Percentiles rank a stretch among this genome's conserved stretches.
Conservation (phyloP, 1,284 basidiomycete species). For the Megacollybia platyphylla region DNA sequence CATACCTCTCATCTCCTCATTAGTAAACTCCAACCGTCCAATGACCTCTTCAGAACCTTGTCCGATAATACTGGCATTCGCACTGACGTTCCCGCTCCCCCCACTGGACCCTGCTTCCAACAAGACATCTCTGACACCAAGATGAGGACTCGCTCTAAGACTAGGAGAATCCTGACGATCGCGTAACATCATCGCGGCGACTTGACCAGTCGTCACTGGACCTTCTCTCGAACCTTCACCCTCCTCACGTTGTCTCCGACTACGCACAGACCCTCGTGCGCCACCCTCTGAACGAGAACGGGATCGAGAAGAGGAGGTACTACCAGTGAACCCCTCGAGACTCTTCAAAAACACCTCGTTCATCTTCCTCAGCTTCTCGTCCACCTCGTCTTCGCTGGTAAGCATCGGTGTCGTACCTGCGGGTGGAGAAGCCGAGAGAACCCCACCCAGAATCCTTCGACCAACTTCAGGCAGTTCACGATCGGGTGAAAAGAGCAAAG, state of each 20-base stretch:
- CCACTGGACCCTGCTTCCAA: neutral
- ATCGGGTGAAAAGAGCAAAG: slow-evolving; percentile 1
- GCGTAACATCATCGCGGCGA: no score
- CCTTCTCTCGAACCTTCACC: no score
- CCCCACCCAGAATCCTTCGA: neutral
- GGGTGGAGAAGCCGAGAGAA: slow-evolving; percentile 12
- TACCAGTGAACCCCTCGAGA: slow-evolving; percentile 32
- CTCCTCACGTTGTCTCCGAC: no score
- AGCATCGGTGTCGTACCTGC: slow-evolving; percentile 31
- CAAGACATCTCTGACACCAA: neutral
- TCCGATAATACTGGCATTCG: neutral
- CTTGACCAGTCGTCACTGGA: no score
- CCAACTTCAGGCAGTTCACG: slow-evolving; percentile 3
- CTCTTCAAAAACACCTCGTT: slow-evolving; percentile 50
- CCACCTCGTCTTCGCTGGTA: slow-evolving; percentile 48
- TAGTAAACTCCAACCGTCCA: neutral
- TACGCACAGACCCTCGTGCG: no score
- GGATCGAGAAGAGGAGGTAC: slow-evolving; percentile 3
- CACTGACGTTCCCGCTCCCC: neutral
- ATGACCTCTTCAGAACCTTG: neutral
- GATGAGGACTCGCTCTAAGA: no score
- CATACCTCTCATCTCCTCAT: neutral
- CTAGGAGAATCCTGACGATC: no score
- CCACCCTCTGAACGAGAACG: neutral
- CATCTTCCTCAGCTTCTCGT: slow-evolving; percentile 49